Percentiles rank a stretch among this genome's conserved stretches.
Conservation (phyloP, 306 rosid genomes). For the Vigna unguiculata region DNA sequence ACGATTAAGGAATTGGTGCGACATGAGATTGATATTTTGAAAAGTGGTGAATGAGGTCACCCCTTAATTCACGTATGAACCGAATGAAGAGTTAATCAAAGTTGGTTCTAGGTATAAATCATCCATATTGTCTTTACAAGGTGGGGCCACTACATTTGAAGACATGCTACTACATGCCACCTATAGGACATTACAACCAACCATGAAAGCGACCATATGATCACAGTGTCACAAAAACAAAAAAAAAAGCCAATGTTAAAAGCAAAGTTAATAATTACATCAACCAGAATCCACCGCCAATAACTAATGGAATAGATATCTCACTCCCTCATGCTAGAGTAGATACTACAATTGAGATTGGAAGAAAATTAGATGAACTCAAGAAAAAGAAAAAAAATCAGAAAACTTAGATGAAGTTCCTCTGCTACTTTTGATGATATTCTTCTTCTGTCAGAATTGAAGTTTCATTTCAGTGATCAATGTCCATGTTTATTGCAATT, state of each 20-base stretch:
- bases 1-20: conserved; percentile 1
- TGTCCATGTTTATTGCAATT: too few species aligned
- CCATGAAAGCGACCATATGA: conserved; percentile 37
- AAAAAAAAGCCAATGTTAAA: conserved; percentile 51
- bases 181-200: conserved; percentile 50
- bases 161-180: conserved; percentile 32
- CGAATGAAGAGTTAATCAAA: conserved; percentile 25
- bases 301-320: conserved; percentile 46
- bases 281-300: conserved; percentile 58
- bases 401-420: too few species aligned
- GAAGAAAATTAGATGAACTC: conserved; percentile 28
- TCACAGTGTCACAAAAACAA: conserved; percentile 50
- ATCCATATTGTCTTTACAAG: conserved; percentile 34
- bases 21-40: background rate
- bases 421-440: too few species aligned
- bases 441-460: too few species aligned
- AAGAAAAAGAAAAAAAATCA: background rate
- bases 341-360: conserved; percentile 33
- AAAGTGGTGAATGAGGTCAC: conserved; percentile 1
- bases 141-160: conserved; percentile 43
- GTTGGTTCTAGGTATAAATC: conserved; percentile 27
- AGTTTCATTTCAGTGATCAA: too few species aligned
- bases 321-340: conserved; percentile 38
- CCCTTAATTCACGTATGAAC: background rate
- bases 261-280: conserved; percentile 59